Evolutionary conservation across 345 rosid genomes (phyloP), one percentile per base, ranked within the genome.

Genomic region (Eutrema japonicum): DNA sequence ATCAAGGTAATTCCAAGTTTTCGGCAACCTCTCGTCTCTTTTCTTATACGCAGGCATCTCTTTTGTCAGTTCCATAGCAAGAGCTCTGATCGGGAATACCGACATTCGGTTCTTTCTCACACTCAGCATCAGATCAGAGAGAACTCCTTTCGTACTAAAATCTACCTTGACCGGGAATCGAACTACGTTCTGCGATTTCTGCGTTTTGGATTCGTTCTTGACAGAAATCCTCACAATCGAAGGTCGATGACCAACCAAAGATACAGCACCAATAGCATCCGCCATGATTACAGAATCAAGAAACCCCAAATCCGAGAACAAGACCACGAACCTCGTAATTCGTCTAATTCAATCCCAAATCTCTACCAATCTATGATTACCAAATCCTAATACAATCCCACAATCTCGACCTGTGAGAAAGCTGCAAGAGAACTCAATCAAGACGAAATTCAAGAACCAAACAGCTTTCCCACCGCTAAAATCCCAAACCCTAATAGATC

Each of bases 251-350:
- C 93, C 86, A 10, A 87, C 59, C 67, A 85, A 80, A 53, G 97
- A 89, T 2, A 87, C 77, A 8, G 89, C 77, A 6, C 87, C 86
- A 82, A 92, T 81, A 32, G 91, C 89, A 49, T 89, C 96, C 72
- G 72, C 89, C 98, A 93, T 93, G 64, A 54, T 84, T 57, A 66
- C 80, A 47, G 53, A 63, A 35, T 10, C 36, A 63, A 26, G 68
- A 81, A 18, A 51, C 66, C 40, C 40, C 30, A 68, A 45, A 61
- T 46, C 72, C 61, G 55, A 5, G 13, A 38, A 36, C 64, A 33
- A 65, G 3, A 18, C 52, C 18, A 43, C 50, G 27, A 49, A 47
- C 66, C 37, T 49, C 41, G 52, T 18, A 59, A 64, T 32, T 75
- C 61, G 48, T 51, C 61, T 61, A 71, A 69, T 74, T 55, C 41